These are phyloP conservation scores for Epichloe gansuensis DNA, from an alignment of 2,329 filamentous ascomycete species.

Conservation along the genomic window DNA sequence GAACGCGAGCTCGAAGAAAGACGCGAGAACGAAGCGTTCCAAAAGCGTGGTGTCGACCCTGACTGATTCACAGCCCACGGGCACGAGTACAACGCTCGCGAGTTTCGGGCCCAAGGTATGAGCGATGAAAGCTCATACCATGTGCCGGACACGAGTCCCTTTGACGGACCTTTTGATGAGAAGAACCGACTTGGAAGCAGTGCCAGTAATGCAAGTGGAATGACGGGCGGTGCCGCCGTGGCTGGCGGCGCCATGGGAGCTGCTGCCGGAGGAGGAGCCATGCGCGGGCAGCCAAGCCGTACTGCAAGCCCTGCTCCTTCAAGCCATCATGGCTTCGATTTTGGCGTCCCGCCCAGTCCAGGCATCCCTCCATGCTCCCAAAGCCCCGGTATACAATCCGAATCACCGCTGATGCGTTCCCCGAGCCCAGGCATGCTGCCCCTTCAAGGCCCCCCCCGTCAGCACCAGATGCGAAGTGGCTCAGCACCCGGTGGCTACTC, in stretches of 20 bases:
- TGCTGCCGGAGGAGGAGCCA: slow-evolving; percentile 1
- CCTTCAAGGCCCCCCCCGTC: background rate
- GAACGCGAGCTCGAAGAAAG: slow-evolving; percentile 34
- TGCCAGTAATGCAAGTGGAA: slow-evolving; percentile 7
- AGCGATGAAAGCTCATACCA: slow-evolving; percentile 9
- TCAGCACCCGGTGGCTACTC: slow-evolving; percentile 3
- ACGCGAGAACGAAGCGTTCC: slow-evolving; percentile 37
- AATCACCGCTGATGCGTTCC: background rate
- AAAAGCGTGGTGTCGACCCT: slow-evolving; percentile 33
- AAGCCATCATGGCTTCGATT: slow-evolving; percentile 8
- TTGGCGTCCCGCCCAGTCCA: slow-evolving; percentile 7
- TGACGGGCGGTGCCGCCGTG: slow-evolving; percentile 6
- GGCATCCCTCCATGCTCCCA: background rate
- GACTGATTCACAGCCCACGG: slow-evolving; percentile 27
- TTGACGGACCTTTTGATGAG: slow-evolving; percentile 6
- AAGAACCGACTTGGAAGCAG: slow-evolving; percentile 5
- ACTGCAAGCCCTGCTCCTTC: slow-evolving; percentile 8
- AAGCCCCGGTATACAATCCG: slow-evolving; percentile 3
- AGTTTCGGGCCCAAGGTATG: slow-evolving; percentile 7
- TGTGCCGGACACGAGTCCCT: slow-evolving; percentile 7
- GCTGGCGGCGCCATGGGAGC: slow-evolving; percentile 2
- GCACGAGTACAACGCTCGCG: slow-evolving; percentile 11
- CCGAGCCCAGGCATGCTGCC: background rate
- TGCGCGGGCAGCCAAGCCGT: slow-evolving; percentile 1
- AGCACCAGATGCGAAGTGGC: slow-evolving; percentile 4